A percentile compares a stretch with the other conserved stretches of the same genome.
These are phyloP conservation scores for Seiridium cupressi DNA, from an alignment of 2,329 filamentous ascomycete species.

Conservation along the genomic window DNA sequence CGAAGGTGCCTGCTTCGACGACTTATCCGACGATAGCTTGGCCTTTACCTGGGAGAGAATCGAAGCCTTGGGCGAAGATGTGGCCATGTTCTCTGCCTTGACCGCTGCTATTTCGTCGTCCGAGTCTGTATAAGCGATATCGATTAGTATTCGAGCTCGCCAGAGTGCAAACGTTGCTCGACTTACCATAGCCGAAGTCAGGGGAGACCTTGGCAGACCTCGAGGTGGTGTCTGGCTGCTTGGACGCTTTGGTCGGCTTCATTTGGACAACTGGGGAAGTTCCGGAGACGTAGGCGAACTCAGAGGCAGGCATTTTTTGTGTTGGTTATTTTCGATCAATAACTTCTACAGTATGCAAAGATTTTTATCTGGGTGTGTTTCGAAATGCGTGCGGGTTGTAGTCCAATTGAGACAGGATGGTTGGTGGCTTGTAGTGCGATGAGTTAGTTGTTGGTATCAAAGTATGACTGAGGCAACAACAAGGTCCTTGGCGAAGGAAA, in stretches of 20 bases:
- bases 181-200: neutral
- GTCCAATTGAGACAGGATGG: neutral
- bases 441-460: neutral
- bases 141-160: too few species aligned
- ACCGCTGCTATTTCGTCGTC: slow-evolving; percentile 3
- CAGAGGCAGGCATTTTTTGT: neutral
- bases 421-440: neutral
- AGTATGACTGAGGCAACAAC: slow-evolving; percentile 2
- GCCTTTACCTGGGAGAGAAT: slow-evolving; percentile 1
- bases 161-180: neutral
- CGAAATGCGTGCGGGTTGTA: neutral
- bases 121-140: neutral
- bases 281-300: neutral
- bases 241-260: neutral
- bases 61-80: neutral
- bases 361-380: too few species aligned
- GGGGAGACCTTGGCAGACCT: neutral
- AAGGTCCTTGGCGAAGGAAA: neutral
- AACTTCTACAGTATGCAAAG: too few species aligned
- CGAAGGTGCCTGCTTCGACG: neutral
- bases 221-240: neutral
- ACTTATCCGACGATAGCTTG: neutral
- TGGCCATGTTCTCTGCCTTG: neutral
- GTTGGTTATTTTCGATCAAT: too few species aligned
- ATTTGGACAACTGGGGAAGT: neutral